Percentiles rank a stretch among this genome's conserved stretches.
These are phyloP conservation scores for Fusarium redolens DNA, from an alignment of 2,329 filamentous ascomycete species.

Conservation along the genomic window DNA sequence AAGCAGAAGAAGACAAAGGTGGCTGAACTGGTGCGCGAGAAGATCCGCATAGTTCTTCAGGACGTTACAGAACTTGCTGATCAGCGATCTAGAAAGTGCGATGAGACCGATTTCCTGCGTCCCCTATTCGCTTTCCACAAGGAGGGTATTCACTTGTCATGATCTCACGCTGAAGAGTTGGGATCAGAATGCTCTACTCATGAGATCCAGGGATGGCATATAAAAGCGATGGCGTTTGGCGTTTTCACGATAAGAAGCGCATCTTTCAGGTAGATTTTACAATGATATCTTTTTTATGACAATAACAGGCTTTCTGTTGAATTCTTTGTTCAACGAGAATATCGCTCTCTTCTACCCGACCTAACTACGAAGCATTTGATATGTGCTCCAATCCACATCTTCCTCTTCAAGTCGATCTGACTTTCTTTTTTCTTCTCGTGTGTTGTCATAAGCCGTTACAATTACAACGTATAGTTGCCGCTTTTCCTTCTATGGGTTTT, in stretches of 20 bases:
- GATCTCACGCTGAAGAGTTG: constrained; percentile 38
- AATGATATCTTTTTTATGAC: constrained; percentile 23
- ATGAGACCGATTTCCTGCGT: constrained; percentile 91
- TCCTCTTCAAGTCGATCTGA: constrained; percentile 26
- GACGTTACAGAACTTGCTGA: constrained; percentile 83
- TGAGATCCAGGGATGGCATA: constrained; percentile 2
- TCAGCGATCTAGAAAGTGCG: constrained; percentile 84
- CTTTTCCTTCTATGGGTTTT: constrained; percentile 49
- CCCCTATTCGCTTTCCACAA: constrained; percentile 86
- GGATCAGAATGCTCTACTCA: neutral
- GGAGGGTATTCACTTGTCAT: constrained; percentile 92
- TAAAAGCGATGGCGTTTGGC: constrained; percentile 36
- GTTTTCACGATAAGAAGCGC: constrained; percentile 18
- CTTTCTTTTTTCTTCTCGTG: constrained; percentile 35
- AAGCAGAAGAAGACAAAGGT: constrained; percentile 83
- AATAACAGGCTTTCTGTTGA: constrained; percentile 5
- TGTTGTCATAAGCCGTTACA: constrained; percentile 50
- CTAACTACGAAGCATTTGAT: constrained; percentile 27
- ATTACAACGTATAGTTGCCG: constrained; percentile 48
- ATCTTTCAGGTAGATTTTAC: constrained; percentile 18
- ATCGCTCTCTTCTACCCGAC: constrained; percentile 19
- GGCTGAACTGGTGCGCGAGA: constrained; percentile 83
- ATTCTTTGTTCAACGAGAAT: constrained; percentile 27
- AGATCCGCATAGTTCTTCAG: constrained; percentile 87
- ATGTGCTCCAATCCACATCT: constrained; percentile 41